Base-by-base conservation (phyloP, 164 flowering plant species). In the Stephania japonica region DNA sequence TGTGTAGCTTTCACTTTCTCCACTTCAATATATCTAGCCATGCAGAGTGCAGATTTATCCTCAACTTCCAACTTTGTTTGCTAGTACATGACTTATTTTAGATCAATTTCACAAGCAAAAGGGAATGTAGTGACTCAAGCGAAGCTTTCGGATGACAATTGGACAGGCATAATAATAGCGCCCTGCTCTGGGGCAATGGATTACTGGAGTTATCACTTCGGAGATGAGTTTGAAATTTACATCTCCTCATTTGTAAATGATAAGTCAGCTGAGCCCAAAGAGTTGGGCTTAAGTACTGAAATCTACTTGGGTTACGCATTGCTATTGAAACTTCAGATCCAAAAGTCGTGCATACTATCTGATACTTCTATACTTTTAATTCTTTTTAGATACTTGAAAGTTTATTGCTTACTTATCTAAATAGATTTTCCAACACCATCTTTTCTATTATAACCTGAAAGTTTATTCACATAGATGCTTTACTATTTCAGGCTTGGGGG, bases 401-500 rank as follows among this genome's bases (percentile, higher is more conserved):
- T 19, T 16, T 19, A 16, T 56, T 56, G 62, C 62, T 16, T 56
- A 21, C 62, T 56, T 53, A 53, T 53, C 18, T 19, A 4, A 13
- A 13, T 56, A 56, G n/a, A 18, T 56, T 18, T 56, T 16, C 62
- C 62, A 56, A 56, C 0, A 56, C 62, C 62, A 19, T 13, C 19
- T 19, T 56, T n/a, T 56, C 19, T 5, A 56, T 56, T 11, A 4
- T n/a, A 56, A 2, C n/a, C 16, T 19, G 62, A 19, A 19, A 56
- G 18, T n/a, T 23, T 56, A 73, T 49, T 73, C 74, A 65, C 72
- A 67, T 64, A 65, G 71, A 70, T 69, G 26, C 69, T 70, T 9
- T 53, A 18, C 24, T 77, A 43, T n/a, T 79, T 78, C 76, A 91
- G 98, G 99, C 94, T 67, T 95, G 99, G 98, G 98, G 99, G 59